Evolutionary conservation across 2,329 filamentous ascomycete species (phyloP), one percentile per base, ranked within the genome.

Genomic region (Apiospora malaysiana): DNA sequence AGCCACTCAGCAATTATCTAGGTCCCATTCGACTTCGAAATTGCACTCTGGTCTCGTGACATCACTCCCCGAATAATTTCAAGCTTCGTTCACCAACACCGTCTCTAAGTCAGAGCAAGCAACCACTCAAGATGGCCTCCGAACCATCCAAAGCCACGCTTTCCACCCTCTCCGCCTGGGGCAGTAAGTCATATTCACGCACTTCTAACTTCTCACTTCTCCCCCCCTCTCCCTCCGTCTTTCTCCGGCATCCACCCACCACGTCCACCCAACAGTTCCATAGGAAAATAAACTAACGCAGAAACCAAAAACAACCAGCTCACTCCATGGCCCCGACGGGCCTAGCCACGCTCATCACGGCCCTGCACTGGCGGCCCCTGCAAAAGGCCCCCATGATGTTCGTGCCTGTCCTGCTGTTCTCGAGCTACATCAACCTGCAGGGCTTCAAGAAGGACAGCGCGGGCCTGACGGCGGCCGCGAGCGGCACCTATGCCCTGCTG

Each of bases 371-470:
- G 63, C 86, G 87, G 2, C 88, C 88, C 45, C 78, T 88, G 67
- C 85, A 86, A 74, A 74, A 81, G 16, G 79, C 88, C 4, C 86
- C 88, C 46, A 83, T 89, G 76, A 75, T 83, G 68, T 83, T 88
- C 77, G 81, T 86, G 74, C 85, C 86, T 32, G 82, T 87, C 37
- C 84, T 90, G 43, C 79, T 89, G 70, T 88, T 90, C 80, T 82
- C 85, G 69, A 86, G 84, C 77, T 90, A 90, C 80, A 84, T 89
- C 76, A 89, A 89, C 78, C 84, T 90, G 8, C 86, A 88, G 25
- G 88, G 88, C 71, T 89, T 87, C 81, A 85, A 84, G 72, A 88
- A 86, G 68, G 88, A 88, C 77, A 84, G 84, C 70, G 88, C 88
- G 2, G 88, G 87, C 68, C 80, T 90, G 70, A 84, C 86, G 0